phyloP scores from a whole-genome alignment of 768 basidiomycete species.

The Phylloporus sp. region DNA sequence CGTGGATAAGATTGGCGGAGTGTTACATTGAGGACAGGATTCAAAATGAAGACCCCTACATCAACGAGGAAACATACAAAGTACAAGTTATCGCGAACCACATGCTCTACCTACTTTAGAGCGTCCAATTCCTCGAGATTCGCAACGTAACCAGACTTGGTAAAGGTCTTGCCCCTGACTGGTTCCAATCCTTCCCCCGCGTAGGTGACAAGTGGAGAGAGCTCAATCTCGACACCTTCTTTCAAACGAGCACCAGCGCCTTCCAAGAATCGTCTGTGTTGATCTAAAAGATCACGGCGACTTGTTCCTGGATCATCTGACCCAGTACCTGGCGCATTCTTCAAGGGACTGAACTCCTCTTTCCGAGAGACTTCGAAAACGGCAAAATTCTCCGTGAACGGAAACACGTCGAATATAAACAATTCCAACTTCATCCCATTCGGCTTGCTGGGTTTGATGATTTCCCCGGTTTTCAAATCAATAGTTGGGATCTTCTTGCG shows the following conservation, averaged over 20 bases:
- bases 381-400: constrained; percentile 74
- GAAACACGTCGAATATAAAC: constrained; percentile 99
- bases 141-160: constrained; percentile 66
- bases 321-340: constrained; percentile 93
- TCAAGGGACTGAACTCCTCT: constrained; percentile 95
- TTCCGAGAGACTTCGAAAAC: constrained; percentile 84
- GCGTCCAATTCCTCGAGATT: constrained; percentile 67
- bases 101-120: constrained; percentile 47
- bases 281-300: constrained; percentile 79
- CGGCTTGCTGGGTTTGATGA: constrained; percentile 77
- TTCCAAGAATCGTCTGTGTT: constrained; percentile 83
- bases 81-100: constrained; percentile 3
- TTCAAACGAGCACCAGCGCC: constrained; percentile 67
- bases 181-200: constrained; percentile 86
- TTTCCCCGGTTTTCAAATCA: constrained; percentile 60
- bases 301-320: constrained; percentile 90
- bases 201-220: constrained; percentile 85
- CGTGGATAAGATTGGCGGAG: neutral
- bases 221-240: constrained; percentile 80
- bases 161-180: constrained; percentile 73
- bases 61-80: constrained; percentile 2
- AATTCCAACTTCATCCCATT: constrained; percentile 99
- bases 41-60: no score
- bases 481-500: constrained; percentile 93
- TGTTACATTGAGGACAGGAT: neutral